Conservation (phyloP, 2,329 filamentous ascomycete genomes). For the Microthyrium microscopicum region DNA sequence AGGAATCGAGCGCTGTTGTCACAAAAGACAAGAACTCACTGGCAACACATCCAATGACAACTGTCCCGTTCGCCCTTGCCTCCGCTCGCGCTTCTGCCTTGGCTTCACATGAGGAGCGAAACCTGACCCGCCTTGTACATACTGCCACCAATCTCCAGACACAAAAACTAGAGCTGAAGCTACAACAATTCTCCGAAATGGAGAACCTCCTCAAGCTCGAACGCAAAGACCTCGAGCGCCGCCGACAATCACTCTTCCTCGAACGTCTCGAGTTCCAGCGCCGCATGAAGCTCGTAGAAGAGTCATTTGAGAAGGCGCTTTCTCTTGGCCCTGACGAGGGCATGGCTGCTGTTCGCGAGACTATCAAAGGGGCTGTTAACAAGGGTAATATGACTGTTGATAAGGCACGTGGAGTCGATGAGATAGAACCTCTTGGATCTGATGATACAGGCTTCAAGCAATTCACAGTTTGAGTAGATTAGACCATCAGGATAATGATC, state of each 20-base stretch:
- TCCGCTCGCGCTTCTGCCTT: constrained; percentile 75
- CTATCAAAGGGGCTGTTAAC: constrained; percentile 2
- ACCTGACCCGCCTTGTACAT: constrained; percentile 86
- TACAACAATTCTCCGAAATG: constrained; percentile 93
- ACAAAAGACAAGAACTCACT: constrained; percentile 6
- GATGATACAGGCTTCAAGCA: no score
- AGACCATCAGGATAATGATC: no score
- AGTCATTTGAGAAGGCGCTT: constrained; percentile 42
- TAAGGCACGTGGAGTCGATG: no score
- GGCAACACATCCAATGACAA: constrained; percentile 36
- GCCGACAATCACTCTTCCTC: constrained; percentile 81
- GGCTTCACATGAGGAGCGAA: constrained; percentile 88
- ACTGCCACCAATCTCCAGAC: constrained; percentile 86
- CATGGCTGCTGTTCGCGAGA: constrained; percentile 1
- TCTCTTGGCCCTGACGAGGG: constrained; percentile 11
- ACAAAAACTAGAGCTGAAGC: constrained; percentile 88
- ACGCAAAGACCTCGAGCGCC: constrained; percentile 78
- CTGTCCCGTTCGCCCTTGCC: constrained; percentile 69
- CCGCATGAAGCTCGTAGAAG: constrained; percentile 68
- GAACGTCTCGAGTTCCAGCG: constrained; percentile 83
- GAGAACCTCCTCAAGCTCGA: constrained; percentile 84
- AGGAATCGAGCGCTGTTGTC: constrained; percentile 26
- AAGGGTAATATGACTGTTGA: no score
- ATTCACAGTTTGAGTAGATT: no score
- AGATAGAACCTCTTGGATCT: no score